These are phyloP conservation scores for Ilyonectria sp. DNA, from an alignment of 2,329 filamentous ascomycete species.

Conservation along the genomic window DNA sequence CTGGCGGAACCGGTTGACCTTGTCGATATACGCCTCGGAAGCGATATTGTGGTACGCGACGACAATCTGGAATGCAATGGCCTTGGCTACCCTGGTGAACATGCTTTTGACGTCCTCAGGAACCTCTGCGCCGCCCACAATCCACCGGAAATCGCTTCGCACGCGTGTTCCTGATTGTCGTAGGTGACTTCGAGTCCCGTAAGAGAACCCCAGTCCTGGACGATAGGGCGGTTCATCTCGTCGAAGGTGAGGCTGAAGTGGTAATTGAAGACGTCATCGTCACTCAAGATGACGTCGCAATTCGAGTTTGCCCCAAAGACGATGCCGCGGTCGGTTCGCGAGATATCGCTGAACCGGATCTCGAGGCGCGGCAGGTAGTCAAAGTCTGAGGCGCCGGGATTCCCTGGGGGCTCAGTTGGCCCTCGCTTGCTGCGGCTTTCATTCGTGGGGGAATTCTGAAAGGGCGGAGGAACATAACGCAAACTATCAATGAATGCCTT, in stretches of 20 bases:
- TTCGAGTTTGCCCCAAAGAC: slow-evolving; percentile 34
- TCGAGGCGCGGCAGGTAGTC: slow-evolving; percentile 16
- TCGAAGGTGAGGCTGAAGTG: slow-evolving; percentile 45
- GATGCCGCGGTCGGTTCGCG: slow-evolving; percentile 30
- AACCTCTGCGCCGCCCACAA: slow-evolving; percentile 37
- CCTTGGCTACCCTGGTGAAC: slow-evolving; percentile 20
- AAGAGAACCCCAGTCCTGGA: slow-evolving; percentile 41
- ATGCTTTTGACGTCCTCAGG: slow-evolving; percentile 17
- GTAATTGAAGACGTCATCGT: slow-evolving; percentile 13
- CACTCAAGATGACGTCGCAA: slow-evolving; percentile 34
- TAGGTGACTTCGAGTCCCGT: slow-evolving; percentile 47
- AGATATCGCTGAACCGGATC: slow-evolving; percentile 35
- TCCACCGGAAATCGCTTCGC: slow-evolving; percentile 43
- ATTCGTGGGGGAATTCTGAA: too few species aligned
- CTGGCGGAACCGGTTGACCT: slow-evolving; percentile 34
- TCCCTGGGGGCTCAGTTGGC: slow-evolving; percentile 24
- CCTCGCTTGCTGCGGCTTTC: too few species aligned
- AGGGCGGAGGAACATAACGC: too few species aligned
- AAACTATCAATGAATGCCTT: too few species aligned
- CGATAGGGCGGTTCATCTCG: slow-evolving; percentile 29
- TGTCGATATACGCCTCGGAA: slow-evolving; percentile 38
- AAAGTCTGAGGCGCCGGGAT: not conserved
- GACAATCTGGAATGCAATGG: slow-evolving; percentile 30
- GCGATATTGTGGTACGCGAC: slow-evolving; percentile 18
- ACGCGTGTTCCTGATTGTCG: slow-evolving; percentile 25